These are phyloP conservation scores for Ormosia semicastrata DNA, from an alignment of 306 rosid genomes.

Conservation along the genomic window DNA sequence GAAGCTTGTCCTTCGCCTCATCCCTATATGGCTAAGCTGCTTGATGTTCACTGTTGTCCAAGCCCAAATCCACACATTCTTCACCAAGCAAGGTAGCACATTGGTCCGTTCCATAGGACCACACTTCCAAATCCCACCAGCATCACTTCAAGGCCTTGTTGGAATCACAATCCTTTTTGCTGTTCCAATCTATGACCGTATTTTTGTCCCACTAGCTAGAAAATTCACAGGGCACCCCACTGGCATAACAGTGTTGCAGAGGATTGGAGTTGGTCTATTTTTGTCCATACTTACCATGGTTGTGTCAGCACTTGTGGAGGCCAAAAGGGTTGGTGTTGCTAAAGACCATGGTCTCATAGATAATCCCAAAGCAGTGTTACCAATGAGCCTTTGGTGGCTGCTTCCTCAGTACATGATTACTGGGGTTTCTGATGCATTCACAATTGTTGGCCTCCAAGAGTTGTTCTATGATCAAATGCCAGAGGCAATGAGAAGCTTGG, in stretches of 20 bases:
- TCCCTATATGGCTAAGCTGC: constrained; percentile 76
- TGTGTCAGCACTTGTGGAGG: constrained; percentile 56
- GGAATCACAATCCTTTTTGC: constrained; percentile 46
- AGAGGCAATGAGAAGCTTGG: constrained; percentile 55
- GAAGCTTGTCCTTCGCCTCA: constrained; percentile 58
- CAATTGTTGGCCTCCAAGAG: constrained; percentile 64
- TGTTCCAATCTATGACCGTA: constrained; percentile 53
- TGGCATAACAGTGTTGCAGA: constrained; percentile 68
- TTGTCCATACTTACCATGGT: constrained; percentile 61
- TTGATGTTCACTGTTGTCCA: constrained; percentile 61
- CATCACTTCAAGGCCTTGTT: constrained; percentile 61
- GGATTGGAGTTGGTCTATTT: constrained; percentile 66
- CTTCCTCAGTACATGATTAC: constrained; percentile 69
- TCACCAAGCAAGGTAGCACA: constrained; percentile 68
- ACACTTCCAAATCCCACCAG: constrained; percentile 56
- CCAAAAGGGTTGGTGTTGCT: constrained; percentile 55
- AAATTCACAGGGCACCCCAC: constrained; percentile 45
- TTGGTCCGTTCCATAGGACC: constrained; percentile 56
- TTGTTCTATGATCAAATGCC: constrained; percentile 78
- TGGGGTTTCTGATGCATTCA: constrained; percentile 51
- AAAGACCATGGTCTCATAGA: constrained; percentile 42
- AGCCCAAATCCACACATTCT: constrained; percentile 58
- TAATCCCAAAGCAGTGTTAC: constrained; percentile 42
- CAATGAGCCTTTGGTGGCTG: constrained; percentile 76
- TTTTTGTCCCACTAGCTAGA: constrained; percentile 45